Evolutionary conservation across 768 basidiomycete genomes (phyloP), one percentile per base, ranked within the genome.

Genomic region (Mycena haematopus): DNA sequence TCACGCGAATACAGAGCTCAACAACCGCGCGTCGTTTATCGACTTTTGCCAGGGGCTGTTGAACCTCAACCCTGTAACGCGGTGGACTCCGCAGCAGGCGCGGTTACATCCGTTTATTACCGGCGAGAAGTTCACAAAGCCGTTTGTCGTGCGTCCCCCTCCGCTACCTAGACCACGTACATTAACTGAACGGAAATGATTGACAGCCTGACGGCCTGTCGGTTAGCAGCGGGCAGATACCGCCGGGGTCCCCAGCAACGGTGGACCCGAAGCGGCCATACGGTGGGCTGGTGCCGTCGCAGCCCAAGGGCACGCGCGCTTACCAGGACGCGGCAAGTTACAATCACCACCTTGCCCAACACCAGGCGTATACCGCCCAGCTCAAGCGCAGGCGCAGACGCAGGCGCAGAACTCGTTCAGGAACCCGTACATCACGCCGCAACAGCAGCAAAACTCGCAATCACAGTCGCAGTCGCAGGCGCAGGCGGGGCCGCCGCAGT

Each of bases 1-100:
- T 38, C 17, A 33, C 55, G 3, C 60, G 60, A 50, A 60, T 52
- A 56, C 74, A 97, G 97, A 99, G 78, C 85, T 96, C 82, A 91
- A 95, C 69, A 94, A 95, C 71, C 86, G 97, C 47, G 85, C 92
- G 51, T 91, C 96, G 15, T 98, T 99, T 78, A 93, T 98, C 76
- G 96, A 99, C 77, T 99, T 99, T 76, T 96, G 95, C 60, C 89
- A 92, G 74, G 97, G 97, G 35, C 82, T 99, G 22, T 82, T 99
- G 63, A 90, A 97, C 73, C 78, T 99, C 78, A 95, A 99, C 71
- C 96, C 97, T 19, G 88, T 96, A 58, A 91, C 93, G 61, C 85
- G 97, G 58, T 99, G 97, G 97, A 90, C 96, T 13, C 96, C 97
- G 25, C 95, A 97, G 71, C 96, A 99, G 76, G 97, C 97, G 40